Base-by-base conservation (phyloP, 2,329 filamentous ascomycete genomes). In the Clarireedia homoeocarpa region DNA sequence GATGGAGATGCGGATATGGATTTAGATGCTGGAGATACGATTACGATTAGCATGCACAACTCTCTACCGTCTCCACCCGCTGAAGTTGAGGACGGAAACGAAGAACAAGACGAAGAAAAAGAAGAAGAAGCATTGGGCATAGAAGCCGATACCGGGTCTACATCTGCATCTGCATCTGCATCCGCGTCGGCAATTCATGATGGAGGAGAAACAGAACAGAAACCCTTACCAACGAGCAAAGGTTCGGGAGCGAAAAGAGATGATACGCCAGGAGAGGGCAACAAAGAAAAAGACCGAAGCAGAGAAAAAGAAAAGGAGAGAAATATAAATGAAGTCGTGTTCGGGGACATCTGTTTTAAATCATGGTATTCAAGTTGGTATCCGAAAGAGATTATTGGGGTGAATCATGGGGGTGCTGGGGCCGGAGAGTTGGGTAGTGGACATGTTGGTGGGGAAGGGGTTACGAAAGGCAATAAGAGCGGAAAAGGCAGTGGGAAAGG, bases 291-390 rank as follows among this genome's bases (percentile, higher is more conserved):
- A 20, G 20, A 20, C 20, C 20, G 20, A 20, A 20, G 20, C 20
- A 20, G 39, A 20, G 58, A 61, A 9, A 56, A 58, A 14, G 48
- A 55, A 15, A 49, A 59, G 9, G 84, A 87, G 63, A 87, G 88
- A 56, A 96, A 95, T 70, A 86, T 96, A 62, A 83, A 90, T 67
- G 88, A 89, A 69, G 89, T 96, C 51, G 85, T 95, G 54, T 77
- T 96, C 59, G 92, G 91, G 4, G 83, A 91, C 65, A 77, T 94
- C 34, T 83, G 85, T 65, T 95, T 96, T 74, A 84, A 85, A 65
- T 88, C 91, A 2, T 96, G 91, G 91, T 96, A 94, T 70, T 89
- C 91, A 6, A 95, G 89, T 15, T 94, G 91, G 71, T 96, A 96
- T 70, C 83, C 5, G 76, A 95, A 81, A 75, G 91, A 85, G 55